These are phyloP conservation scores for Inonotus obliquus DNA, from an alignment of 1,284 basidiomycete genomes.

Conservation along the genomic window DNA sequence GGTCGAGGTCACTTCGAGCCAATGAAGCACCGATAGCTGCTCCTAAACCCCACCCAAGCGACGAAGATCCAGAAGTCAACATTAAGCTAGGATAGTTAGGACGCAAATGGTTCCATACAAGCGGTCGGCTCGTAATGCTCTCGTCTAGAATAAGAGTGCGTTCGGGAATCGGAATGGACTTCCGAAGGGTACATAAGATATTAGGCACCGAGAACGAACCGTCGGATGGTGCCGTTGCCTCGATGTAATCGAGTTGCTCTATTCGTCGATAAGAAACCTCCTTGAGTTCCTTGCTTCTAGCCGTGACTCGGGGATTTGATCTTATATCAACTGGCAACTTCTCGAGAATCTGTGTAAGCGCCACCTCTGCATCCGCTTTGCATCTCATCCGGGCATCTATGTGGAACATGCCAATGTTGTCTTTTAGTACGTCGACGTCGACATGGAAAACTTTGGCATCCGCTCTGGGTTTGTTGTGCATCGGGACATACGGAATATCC, in stretches of 20 bases:
- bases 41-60: conserved; percentile 61
- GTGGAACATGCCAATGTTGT: conserved; percentile 48
- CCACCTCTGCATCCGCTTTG: conserved; percentile 49
- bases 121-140: conserved; percentile 50
- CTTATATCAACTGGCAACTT: conserved; percentile 21
- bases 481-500: conserved; percentile 61
- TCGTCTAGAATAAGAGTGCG: conserved; percentile 57
- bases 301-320: conserved; percentile 18
- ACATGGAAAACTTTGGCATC: conserved; percentile 52
- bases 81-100: conserved; percentile 47
- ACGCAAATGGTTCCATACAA: conserved; percentile 52
- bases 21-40: conserved; percentile 56
- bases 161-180: conserved; percentile 32
- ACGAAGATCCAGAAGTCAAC: conserved; percentile 52
- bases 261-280: conserved; percentile 27
- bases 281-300: background rate
- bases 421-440: conserved; percentile 60
- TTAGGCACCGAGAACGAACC: conserved; percentile 41
- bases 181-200: conserved; percentile 44
- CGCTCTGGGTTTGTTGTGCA: conserved; percentile 38
- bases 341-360: conserved; percentile 46
- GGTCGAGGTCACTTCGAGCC: conserved; percentile 38
- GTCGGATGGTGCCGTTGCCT: conserved; percentile 20
- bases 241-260: conserved; percentile 26
- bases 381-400: conserved; percentile 53